Percentiles rank a stretch among this genome's conserved stretches.
phyloP scores from a whole-genome alignment of 1,284 basidiomycete genomes.

The Mycena sp. region DNA sequence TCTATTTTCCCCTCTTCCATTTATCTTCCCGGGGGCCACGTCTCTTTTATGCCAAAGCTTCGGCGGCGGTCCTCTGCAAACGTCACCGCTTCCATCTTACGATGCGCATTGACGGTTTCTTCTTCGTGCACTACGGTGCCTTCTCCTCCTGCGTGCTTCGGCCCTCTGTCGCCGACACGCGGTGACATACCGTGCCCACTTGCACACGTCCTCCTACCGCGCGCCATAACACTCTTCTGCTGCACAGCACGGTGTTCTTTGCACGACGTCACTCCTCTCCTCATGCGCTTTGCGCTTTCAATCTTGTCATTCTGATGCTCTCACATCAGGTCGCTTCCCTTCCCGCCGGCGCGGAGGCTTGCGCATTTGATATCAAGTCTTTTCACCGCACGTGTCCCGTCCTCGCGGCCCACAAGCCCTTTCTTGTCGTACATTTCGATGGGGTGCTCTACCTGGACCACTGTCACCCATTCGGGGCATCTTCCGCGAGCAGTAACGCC shows the following conservation, averaged over 20 bases:
- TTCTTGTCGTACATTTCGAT: constrained; percentile 25
- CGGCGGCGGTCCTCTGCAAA: neutral
- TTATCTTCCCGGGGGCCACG: too few species aligned
- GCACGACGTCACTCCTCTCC: neutral
- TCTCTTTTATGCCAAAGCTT: neutral
- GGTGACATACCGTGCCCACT: constrained; percentile 13
- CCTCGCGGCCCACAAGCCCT: constrained; percentile 33
- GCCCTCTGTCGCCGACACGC: constrained; percentile 24
- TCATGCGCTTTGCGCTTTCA: constrained; percentile 9
- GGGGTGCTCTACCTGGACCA: constrained; percentile 23
- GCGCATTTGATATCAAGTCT: neutral
- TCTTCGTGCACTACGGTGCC: neutral
- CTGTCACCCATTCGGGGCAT: constrained; percentile 32
- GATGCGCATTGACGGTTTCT: neutral
- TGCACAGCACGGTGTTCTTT: too few species aligned
- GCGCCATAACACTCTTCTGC: too few species aligned
- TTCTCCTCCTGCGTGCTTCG: too few species aligned
- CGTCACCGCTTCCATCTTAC: neutral
- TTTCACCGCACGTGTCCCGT: constrained; percentile 30
- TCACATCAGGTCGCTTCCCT: neutral
- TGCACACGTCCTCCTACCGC: neutral
- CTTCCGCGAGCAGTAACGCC: constrained; percentile 31
- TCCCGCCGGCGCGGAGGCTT: neutral
- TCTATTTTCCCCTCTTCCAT: too few species aligned
- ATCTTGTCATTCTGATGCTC: neutral